phyloP scores from a whole-genome alignment of 176 grass and related monocot genomes.

The Ensete ventricosum region DNA sequence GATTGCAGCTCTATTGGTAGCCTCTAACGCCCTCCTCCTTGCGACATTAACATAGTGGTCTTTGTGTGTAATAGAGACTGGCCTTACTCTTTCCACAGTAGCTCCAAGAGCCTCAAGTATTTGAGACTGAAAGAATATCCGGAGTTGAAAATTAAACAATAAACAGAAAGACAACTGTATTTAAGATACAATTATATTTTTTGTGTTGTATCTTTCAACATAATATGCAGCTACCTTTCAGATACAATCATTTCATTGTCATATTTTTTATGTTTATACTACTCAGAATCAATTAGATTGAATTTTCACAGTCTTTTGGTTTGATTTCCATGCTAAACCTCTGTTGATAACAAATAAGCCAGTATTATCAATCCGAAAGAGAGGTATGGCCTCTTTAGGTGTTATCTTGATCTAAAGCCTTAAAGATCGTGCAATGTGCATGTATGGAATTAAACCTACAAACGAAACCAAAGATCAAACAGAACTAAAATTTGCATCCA shows the following conservation, averaged over 20 bases:
- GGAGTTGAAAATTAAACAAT: background rate
- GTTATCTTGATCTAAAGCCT: background rate
- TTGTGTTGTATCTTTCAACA: background rate
- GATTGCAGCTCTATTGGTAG: slow-evolving; percentile 30
- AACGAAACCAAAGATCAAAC: too few species aligned
- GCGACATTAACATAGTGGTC: slow-evolving; percentile 95
- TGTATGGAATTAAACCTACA: background rate
- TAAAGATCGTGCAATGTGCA: background rate
- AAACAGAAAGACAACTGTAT: background rate
- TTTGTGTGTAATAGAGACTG: slow-evolving; percentile 84
- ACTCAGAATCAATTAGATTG: background rate
- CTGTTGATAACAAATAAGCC: background rate
- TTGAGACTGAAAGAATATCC: slow-evolving; percentile 54
- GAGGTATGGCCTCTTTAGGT: background rate
- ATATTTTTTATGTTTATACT: background rate
- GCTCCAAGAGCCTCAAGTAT: slow-evolving; percentile 92
- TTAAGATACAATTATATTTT: too few species aligned
- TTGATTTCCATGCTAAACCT: background rate
- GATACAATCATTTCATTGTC: background rate
- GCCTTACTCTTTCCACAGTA: slow-evolving; percentile 72
- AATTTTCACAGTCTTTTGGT: background rate
- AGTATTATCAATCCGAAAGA: background rate
- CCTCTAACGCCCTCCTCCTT: slow-evolving; percentile 76
- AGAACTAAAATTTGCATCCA: too few species aligned
- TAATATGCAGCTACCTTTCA: background rate